Evolutionary conservation across 305 asterid genomes (phyloP).

Genomic region (Solanum chacoense): DNA sequence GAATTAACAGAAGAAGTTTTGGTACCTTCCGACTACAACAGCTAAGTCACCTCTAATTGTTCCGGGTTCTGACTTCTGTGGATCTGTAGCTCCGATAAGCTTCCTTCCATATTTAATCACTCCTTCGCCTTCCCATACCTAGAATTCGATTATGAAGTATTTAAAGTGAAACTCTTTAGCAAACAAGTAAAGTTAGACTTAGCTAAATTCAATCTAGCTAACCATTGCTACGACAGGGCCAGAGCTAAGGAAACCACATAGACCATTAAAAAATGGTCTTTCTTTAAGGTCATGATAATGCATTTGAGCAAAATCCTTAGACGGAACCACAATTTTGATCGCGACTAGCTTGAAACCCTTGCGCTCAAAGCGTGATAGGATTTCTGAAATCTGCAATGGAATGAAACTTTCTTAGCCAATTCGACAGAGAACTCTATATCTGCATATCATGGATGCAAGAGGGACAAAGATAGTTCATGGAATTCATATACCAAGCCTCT

Average conservation of each 20-base stretch:
- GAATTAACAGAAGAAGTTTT: background rate
- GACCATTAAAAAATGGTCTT: constrained; percentile 77
- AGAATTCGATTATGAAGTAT: background rate
- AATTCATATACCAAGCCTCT: constrained; percentile 66
- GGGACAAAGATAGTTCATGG: background rate
- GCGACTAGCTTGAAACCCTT: constrained; percentile 91
- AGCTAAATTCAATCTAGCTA: constrained; percentile 14
- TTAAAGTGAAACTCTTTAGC: background rate
- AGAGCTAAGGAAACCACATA: constrained; percentile 94
- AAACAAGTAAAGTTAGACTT: background rate
- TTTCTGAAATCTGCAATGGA: constrained; percentile 67
- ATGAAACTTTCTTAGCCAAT: background rate
- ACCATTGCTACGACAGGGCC: constrained; percentile 99
- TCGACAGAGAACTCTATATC: background rate
- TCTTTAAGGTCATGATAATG: constrained; percentile 93
- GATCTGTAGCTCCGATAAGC: constrained; percentile 96
- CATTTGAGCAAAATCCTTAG: constrained; percentile 73
- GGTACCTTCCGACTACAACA: constrained; percentile 82
- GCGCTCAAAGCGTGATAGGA: constrained; percentile 75
- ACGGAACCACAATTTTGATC: constrained; percentile 66
- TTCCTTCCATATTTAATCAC: constrained; percentile 87
- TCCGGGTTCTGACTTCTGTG: constrained; percentile 98
- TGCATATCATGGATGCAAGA: background rate
- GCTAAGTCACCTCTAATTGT: constrained; percentile 96
- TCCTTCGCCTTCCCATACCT: constrained; percentile 99